phyloP scores from a whole-genome alignment of 768 basidiomycete species.

The Cystofilobasidium macerans region DNA sequence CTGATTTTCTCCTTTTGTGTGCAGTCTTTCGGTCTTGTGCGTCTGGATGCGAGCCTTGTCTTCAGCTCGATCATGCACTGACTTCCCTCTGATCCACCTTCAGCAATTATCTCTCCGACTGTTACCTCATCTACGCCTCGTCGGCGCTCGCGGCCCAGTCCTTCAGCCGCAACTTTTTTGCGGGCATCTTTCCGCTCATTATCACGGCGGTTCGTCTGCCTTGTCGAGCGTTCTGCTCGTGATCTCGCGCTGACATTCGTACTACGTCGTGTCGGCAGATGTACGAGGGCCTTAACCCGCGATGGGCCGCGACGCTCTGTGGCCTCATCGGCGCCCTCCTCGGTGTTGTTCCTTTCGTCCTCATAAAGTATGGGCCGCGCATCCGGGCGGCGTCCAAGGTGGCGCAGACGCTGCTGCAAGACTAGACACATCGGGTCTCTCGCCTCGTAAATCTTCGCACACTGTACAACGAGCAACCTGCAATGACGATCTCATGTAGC shows the following conservation, averaged over 20 bases:
- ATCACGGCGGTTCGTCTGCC: constrained; percentile 38
- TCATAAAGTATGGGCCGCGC: constrained; percentile 35
- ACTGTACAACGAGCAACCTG: too few relatives aligned
- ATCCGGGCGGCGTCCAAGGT: constrained; percentile 30
- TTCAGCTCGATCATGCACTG: too few relatives aligned
- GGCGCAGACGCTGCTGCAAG: not conserved
- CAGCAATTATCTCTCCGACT: constrained; percentile 43
- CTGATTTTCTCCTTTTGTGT: too few relatives aligned
- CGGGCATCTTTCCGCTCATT: constrained; percentile 51
- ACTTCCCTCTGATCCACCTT: constrained; percentile 33
- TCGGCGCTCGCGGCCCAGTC: constrained; percentile 60
- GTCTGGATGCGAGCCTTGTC: too few relatives aligned
- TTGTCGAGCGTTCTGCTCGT: not conserved
- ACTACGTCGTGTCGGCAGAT: constrained; percentile 36
- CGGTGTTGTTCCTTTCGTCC: constrained; percentile 45
- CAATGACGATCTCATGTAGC: too few relatives aligned
- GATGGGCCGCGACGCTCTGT: constrained; percentile 43
- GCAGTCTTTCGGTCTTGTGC: too few relatives aligned
- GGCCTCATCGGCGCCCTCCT: constrained; percentile 46
- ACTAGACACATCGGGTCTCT: not conserved
- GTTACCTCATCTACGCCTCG: constrained; percentile 45
- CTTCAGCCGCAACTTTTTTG: constrained; percentile 44
- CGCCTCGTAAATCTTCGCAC: too few relatives aligned
- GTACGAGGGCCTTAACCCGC: constrained; percentile 49
- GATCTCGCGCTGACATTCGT: not conserved